Evolutionary conservation across 495 filamentous ascomycete genomes (phyloP), one percentile per base, ranked within the genome.

Genomic region (Penicillium parvum): DNA sequence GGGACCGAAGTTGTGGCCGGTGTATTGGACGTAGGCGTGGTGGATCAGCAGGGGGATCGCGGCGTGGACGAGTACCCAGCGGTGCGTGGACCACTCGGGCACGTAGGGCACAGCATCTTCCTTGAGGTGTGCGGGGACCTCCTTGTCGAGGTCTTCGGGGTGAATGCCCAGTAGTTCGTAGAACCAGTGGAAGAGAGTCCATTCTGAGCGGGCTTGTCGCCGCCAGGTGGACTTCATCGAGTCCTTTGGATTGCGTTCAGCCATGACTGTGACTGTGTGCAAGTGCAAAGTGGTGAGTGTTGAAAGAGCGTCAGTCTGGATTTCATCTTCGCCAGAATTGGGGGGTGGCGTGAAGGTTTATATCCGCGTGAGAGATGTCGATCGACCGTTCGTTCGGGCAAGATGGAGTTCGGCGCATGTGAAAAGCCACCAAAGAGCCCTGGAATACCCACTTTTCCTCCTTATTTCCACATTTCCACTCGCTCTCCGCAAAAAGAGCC

Each of bases 201-300:
- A 64, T 36, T 57, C 55, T 30, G 55, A 53, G 37, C 52, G 52
- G 23, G 45, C 46, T 28, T 42, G 47, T n/a, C 9, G 49, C 33
- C 60, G 60, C 60, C 60, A 64, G 43, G 60, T 64, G 33, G 60
- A 64, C 52, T 64, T 64, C 60, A 64, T 64, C 3, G 58, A 61
- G 55, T 64, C 58, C 37, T 61, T 57, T 16, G 55, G 54, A 33
- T 61, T 64, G 28, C 53, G 53, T 30, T 54, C 50, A 22, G 36
- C 32, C 12, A 30, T 56, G n/a, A n/a, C n/a, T n/a, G n/a, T n/a
- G n/a, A n/a, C n/a, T n/a, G n/a, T n/a, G n/a, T n/a, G n/a, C n/a
- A n/a, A n/a, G n/a, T n/a, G n/a, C n/a, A n/a, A n/a, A n/a, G n/a
- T n/a, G n/a, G n/a, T n/a, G n/a, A n/a, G n/a, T n/a, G n/a, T n/a